Base-by-base conservation (phyloP, 768 basidiomycete genomes). In the Asterophora parasitica region DNA sequence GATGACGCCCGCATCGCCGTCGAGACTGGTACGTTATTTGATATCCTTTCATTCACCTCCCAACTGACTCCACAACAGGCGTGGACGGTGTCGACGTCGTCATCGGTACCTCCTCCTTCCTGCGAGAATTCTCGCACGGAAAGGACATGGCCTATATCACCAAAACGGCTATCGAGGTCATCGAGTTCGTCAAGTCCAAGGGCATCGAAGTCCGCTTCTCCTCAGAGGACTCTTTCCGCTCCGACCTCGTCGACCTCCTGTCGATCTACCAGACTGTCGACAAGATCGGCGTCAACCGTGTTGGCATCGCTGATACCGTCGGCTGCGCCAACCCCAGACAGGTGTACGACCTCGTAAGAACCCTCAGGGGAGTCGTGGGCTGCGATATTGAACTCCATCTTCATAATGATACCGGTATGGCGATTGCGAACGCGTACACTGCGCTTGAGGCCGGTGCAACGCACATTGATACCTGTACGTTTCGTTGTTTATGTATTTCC, bases 71-170 rank as follows among this genome's bases (percentile, higher is more conserved):
- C 23, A 30, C 34, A 31, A 23, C 58, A 92, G 92, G 93, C 64
- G 95, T 99, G 36, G 93, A 98, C 63, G 96, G 96, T 66, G 96
- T 97, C 52, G 95, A 98, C 66, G 92, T 98, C 57, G 96, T 98
- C 67, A 98, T 99, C 55, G 95, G 96, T 30, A 98, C 96, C 7
- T 97, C 94, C 8, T 97, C 94, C 34, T 99, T 96, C 87, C 84
- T 98, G 42, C 87, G 95, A 59, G 94, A 99, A 73, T 96, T 98
- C 80, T 97, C 95, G 20, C 96, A 99, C 67, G 96, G 96, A 62
- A 99, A 98, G 81, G 96, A 98, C 68, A 99, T 99, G 92, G 74
- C 91, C 38, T 99, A 96, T 74, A 99, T 99, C 74, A 95, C 95
- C 76, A 97, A 94, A 73, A 88, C 92, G 32, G 95, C 95, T 51